Evolutionary conservation across 345 rosid genomes (phyloP).

Genomic region (Litchi chinensis): DNA sequence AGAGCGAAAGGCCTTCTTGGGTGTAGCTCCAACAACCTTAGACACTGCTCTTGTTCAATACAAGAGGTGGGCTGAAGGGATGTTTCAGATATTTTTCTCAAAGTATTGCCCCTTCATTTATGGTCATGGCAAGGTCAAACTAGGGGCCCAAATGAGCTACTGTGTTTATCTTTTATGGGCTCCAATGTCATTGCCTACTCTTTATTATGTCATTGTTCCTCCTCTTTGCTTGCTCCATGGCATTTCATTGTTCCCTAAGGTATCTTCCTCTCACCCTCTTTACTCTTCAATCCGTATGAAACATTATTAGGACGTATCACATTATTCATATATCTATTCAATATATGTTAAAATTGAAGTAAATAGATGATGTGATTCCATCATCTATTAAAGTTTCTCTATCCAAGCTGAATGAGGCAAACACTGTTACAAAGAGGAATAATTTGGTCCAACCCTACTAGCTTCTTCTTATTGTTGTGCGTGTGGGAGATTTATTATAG

Average conservation of each 20-base stretch:
- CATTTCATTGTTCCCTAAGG: constrained; percentile 44
- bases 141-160: constrained; percentile 41
- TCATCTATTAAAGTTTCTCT: too few species aligned
- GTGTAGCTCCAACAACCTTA: constrained; percentile 40
- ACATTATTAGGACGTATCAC: too few species aligned
- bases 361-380: too few species aligned
- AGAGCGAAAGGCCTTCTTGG: constrained; percentile 30
- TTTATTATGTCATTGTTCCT: constrained; percentile 31
- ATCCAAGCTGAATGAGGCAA: too few species aligned
- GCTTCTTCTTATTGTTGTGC: too few species aligned
- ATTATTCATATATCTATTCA: too few species aligned
- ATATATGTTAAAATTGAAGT: too few species aligned
- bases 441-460: too few species aligned
- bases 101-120: constrained; percentile 40
- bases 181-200: constrained; percentile 33
- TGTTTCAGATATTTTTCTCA: constrained; percentile 46
- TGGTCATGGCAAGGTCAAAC: constrained; percentile 32
- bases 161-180: constrained; percentile 41
- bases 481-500: too few species aligned
- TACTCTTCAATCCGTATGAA: neutral
- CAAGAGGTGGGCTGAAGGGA: constrained; percentile 48
- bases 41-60: constrained; percentile 32
- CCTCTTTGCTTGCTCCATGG: constrained; percentile 34
- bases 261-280: neutral
- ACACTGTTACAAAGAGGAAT: too few species aligned